Percentiles rank a stretch among this genome's conserved stretches.
These are phyloP conservation scores for Phytophthora pseudosyringae DNA, from an alignment of 352 stramenopile genomes.

Conservation along the genomic window DNA sequence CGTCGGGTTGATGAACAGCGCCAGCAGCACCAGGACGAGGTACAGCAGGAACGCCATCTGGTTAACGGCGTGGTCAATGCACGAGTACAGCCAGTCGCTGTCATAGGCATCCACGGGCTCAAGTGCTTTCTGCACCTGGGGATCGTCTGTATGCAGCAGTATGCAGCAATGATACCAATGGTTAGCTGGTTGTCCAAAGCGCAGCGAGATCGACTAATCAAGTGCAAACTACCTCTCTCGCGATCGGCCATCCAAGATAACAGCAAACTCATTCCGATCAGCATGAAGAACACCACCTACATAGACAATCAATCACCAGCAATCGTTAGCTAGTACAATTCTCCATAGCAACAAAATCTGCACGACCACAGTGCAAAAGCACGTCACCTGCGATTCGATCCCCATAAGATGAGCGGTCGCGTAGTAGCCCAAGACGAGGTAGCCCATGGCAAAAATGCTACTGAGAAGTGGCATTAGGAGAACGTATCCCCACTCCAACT, in stretches of 20 bases:
- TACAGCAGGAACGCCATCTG: conserved; percentile 83
- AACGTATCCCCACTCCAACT: conserved; percentile 69
- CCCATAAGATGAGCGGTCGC: conserved; percentile 56
- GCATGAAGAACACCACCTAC: conserved; percentile 60
- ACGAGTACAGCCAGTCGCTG: conserved; percentile 82
- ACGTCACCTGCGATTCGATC: conserved; percentile 53
- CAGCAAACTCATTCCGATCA: conserved; percentile 58
- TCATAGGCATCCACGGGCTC: conserved; percentile 77
- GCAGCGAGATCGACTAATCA: not conserved
- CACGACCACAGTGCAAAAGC: not conserved
- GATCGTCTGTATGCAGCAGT: conserved; percentile 59
- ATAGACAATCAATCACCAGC: conserved; percentile 6
- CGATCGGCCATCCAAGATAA: conserved; percentile 78
- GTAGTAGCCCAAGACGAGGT: conserved; percentile 76
- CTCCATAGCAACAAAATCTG: not conserved
- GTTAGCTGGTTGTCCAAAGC: not conserved
- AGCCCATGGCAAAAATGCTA: conserved; percentile 55
- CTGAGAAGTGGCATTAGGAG: conserved; percentile 61
- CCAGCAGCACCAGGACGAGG: conserved; percentile 61
- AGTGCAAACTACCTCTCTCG: conserved; percentile 43
- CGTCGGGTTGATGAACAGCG: conserved; percentile 66
- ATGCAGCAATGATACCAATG: conserved; percentile 6
- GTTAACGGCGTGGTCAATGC: conserved; percentile 83
- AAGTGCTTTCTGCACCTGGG: conserved; percentile 57
- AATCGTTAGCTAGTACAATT: not conserved